phyloP scores from a whole-genome alignment of 192 early-diverging fungal species.

The Linnemannia exigua region DNA sequence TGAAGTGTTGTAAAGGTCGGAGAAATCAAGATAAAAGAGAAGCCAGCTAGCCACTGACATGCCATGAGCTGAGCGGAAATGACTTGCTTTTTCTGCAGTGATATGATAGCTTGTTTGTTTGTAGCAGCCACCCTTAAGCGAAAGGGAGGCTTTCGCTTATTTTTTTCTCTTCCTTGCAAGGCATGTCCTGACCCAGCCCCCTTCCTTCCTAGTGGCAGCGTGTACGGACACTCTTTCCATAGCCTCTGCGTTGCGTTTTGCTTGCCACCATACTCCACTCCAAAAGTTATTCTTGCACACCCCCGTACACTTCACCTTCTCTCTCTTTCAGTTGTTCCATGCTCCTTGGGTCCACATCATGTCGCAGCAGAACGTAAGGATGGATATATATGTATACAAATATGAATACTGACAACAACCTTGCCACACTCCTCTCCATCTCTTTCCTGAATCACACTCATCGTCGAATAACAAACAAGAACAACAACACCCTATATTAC shows the following conservation, averaged over 20 bases:
- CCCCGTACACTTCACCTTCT: neutral
- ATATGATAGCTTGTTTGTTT: neutral
- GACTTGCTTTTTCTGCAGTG: neutral
- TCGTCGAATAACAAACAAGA: neutral
- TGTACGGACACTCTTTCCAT: neutral
- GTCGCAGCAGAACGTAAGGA: neutral
- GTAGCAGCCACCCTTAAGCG: neutral
- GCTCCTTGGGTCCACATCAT: conserved; percentile 9
- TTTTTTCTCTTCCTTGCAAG: neutral
- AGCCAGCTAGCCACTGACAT: neutral
- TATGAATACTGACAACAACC: neutral
- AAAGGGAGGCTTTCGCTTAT: neutral
- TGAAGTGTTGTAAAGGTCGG: neutral
- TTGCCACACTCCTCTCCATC: neutral
- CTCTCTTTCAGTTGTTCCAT: conserved; percentile 9
- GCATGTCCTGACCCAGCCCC: no score
- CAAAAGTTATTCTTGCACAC: neutral
- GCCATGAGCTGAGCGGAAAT: no score
- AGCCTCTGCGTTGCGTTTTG: neutral
- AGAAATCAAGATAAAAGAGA: neutral
- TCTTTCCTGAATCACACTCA: neutral
- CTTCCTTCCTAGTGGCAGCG: neutral
- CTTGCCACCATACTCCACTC: neutral
- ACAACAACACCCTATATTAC: no score
- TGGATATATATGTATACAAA: no score